Evolutionary conservation across 2,329 filamentous ascomycete species (phyloP).

Genomic region (Fusarium sp.): DNA sequence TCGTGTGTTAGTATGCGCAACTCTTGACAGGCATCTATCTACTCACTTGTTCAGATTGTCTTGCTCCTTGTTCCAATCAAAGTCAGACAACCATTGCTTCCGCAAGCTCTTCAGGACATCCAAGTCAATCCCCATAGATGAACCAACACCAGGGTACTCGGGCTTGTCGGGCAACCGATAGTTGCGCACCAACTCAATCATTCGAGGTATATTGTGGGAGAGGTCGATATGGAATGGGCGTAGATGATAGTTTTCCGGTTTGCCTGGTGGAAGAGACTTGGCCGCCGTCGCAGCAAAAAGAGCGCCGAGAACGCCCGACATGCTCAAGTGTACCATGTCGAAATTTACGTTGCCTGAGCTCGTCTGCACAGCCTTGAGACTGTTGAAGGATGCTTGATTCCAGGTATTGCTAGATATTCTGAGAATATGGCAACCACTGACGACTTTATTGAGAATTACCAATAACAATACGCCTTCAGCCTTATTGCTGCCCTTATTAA

Average conservation of each 20-base stretch:
- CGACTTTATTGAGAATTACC: background rate
- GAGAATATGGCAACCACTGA: background rate
- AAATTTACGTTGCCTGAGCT: background rate
- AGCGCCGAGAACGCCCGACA: background rate
- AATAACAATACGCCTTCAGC: background rate
- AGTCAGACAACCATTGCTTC: background rate
- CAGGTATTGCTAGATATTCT: background rate
- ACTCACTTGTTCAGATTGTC: background rate
- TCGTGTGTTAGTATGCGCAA: background rate
- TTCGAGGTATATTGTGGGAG: background rate
- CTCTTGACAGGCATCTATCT: background rate
- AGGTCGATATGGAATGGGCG: background rate
- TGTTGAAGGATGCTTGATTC: background rate
- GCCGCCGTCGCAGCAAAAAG: background rate
- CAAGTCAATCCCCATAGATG: background rate
- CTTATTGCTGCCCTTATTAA: accelerated
- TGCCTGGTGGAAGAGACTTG: background rate
- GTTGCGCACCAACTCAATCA: background rate
- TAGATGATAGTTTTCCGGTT: background rate
- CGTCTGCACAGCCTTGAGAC: background rate
- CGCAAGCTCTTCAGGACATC: background rate
- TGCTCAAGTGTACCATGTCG: background rate
- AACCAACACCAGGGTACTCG: background rate
- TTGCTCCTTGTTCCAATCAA: background rate
- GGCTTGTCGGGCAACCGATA: background rate